phyloP scores from a whole-genome alignment of 371 early-diverging fungal genomes.

The Thermomucor indicae-seudaticae region DNA sequence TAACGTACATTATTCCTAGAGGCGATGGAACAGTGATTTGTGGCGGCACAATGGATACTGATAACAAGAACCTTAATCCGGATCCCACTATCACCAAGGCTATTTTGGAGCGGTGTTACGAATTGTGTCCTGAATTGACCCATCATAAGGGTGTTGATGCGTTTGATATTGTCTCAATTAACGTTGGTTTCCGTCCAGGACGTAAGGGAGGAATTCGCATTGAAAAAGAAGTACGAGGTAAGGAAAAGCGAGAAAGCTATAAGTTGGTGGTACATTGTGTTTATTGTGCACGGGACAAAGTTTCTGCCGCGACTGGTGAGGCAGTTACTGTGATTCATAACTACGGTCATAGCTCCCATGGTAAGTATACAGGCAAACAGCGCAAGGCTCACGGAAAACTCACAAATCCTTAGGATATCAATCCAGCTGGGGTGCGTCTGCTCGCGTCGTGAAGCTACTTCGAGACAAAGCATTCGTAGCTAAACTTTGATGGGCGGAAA shows the following conservation, averaged over 20 bases:
- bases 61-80: constrained; percentile 22
- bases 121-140: constrained; percentile 33
- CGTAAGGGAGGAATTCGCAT: constrained; percentile 69
- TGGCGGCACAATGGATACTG: constrained; percentile 48
- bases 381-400: neutral
- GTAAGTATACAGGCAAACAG: constrained; percentile 15
- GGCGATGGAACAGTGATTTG: constrained; percentile 75
- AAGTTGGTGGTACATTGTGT: neutral
- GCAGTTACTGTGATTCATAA: constrained; percentile 34
- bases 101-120: constrained; percentile 27
- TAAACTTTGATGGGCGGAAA: constrained; percentile 35
- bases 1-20: constrained; percentile 81
- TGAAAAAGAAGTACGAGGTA: constrained; percentile 57
- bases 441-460: constrained; percentile 22
- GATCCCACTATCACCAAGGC: constrained; percentile 28
- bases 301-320: constrained; percentile 16
- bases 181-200: constrained; percentile 72
- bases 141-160: constrained; percentile 35
- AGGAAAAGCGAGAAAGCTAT: constrained; percentile 15
- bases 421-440: constrained; percentile 42
- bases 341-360: constrained; percentile 42
- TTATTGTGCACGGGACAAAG: neutral
- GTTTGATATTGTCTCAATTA: constrained; percentile 57
- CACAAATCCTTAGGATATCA: constrained; percentile 24
- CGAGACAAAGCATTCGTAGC: constrained; percentile 13